Evolutionary conservation across 495 filamentous ascomycete genomes (phyloP).

Genomic region (Parathielavia appendiculata): DNA sequence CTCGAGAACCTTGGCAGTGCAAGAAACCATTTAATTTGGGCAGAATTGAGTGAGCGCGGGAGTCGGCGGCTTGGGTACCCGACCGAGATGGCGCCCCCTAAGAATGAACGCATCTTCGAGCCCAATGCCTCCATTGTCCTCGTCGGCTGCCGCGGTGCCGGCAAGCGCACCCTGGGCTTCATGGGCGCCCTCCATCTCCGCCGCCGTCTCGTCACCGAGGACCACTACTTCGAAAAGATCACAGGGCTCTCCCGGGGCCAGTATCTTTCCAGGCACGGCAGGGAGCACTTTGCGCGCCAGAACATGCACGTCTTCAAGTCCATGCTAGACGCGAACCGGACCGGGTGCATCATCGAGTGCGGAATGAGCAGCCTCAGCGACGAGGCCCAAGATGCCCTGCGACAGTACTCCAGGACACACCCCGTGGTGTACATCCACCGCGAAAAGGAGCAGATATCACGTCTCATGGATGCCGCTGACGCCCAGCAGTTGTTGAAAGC

Average conservation of each 20-base stretch:
- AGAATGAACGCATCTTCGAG: slow-evolving; percentile 48
- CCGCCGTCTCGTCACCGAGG: slow-evolving; percentile 64
- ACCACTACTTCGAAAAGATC: slow-evolving; percentile 62
- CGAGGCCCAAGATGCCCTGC: slow-evolving; percentile 55
- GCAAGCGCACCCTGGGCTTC: slow-evolving; percentile 71
- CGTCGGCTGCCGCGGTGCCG: slow-evolving; percentile 68
- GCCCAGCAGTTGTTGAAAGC: slow-evolving; percentile 50
- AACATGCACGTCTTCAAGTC: slow-evolving; percentile 58
- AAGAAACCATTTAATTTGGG: too few relatives aligned
- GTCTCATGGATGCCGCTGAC: slow-evolving; percentile 57
- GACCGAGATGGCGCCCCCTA: slow-evolving; percentile 24
- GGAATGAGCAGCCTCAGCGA: slow-evolving; percentile 49
- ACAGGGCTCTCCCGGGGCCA: slow-evolving; percentile 57
- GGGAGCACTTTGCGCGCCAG: slow-evolving; percentile 54
- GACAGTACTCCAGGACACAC: slow-evolving; percentile 56
- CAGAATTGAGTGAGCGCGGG: not conserved
- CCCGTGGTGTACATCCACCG: slow-evolving; percentile 71
- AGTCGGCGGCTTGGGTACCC: not conserved
- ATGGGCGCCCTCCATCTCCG: slow-evolving; percentile 69
- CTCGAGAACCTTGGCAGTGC: too few relatives aligned
- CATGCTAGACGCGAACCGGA: slow-evolving; percentile 60
- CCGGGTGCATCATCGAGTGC: slow-evolving; percentile 69
- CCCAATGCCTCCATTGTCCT: slow-evolving; percentile 65
- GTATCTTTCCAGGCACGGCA: slow-evolving; percentile 57
- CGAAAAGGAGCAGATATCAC: slow-evolving; percentile 60